phyloP scores from a whole-genome alignment of 768 basidiomycete genomes.

The Melanogaster broomeanus region DNA sequence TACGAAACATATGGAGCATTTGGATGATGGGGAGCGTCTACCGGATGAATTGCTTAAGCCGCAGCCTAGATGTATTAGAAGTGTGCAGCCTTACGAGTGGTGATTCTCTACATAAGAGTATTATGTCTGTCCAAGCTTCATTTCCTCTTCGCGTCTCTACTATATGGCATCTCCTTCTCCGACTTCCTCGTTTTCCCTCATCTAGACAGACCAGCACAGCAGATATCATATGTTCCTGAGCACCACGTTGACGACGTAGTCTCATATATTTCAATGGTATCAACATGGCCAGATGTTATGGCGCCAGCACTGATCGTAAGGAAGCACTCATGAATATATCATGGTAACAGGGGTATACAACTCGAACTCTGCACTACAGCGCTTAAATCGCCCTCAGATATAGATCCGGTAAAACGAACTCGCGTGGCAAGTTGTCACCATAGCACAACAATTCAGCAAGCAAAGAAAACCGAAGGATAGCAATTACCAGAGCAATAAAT shows the following conservation, averaged over 20 bases:
- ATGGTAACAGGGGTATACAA: background rate
- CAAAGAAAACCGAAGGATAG: background rate
- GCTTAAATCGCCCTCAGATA: background rate
- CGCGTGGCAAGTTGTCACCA: slow-evolving; percentile 1
- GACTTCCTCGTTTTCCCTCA: too few species aligned
- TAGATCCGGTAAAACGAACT: background rate
- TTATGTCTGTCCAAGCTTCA: too few species aligned
- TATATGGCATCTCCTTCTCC: too few species aligned
- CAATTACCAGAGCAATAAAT: background rate
- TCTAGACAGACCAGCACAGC: too few species aligned
- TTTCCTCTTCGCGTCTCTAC: too few species aligned
- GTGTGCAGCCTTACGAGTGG: slow-evolving; percentile 4
- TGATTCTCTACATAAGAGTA: too few species aligned
- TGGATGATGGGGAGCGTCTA: background rate
- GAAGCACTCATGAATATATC: too few species aligned
- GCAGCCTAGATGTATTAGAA: slow-evolving; percentile 20
- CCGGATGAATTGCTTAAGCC: slow-evolving; percentile 21
- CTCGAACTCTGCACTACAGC: background rate
- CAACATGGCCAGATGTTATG: too few species aligned
- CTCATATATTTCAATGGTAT: too few species aligned
- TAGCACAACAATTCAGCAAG: background rate
- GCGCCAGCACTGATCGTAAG: too few species aligned
- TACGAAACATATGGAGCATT: background rate
- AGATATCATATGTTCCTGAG: too few species aligned
- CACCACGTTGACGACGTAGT: too few species aligned